phyloP scores from a whole-genome alignment of 2,329 filamentous ascomycete species.

The Aspergillus novoparasiticus region DNA sequence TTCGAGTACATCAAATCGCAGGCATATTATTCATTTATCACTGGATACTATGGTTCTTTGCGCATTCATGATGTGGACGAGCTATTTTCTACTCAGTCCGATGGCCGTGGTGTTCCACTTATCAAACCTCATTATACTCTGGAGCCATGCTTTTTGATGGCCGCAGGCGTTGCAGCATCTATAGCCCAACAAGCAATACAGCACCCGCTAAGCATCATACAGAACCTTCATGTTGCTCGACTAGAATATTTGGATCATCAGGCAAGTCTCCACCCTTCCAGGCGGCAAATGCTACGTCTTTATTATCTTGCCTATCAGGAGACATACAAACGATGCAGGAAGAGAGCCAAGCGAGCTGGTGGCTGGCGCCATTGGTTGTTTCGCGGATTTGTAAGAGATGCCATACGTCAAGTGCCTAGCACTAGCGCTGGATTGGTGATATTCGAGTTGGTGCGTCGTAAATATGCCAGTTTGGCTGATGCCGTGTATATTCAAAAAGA shows the following conservation, averaged over 20 bases:
- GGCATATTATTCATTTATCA: constrained; percentile 62
- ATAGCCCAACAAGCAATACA: constrained; percentile 61
- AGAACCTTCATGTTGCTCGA: constrained; percentile 61
- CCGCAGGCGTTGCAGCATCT: constrained; percentile 62
- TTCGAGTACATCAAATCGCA: constrained; percentile 68
- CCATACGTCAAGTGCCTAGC: constrained; percentile 63
- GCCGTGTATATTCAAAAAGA: constrained; percentile 59
- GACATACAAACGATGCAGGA: constrained; percentile 58
- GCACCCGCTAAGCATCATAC: constrained; percentile 61
- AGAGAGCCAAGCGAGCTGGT: constrained; percentile 53
- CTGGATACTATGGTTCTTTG: constrained; percentile 57
- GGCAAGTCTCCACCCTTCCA: constrained; percentile 45
- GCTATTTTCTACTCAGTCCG: constrained; percentile 29
- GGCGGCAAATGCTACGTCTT: constrained; percentile 50
- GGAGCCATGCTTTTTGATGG: constrained; percentile 62
- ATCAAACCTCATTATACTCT: constrained; percentile 66
- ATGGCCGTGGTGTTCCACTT: constrained; percentile 41
- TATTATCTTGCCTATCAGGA: constrained; percentile 65
- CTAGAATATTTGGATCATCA: constrained; percentile 62
- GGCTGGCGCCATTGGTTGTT: constrained; percentile 62
- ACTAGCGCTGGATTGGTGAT: constrained; percentile 66
- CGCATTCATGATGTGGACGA: constrained; percentile 30
- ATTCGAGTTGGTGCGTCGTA: constrained; percentile 64
- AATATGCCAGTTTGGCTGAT: constrained; percentile 59
- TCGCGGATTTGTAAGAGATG: constrained; percentile 57